Conservation (phyloP, 1,284 basidiomycete genomes). For the Salmacisia buchloeana region DNA sequence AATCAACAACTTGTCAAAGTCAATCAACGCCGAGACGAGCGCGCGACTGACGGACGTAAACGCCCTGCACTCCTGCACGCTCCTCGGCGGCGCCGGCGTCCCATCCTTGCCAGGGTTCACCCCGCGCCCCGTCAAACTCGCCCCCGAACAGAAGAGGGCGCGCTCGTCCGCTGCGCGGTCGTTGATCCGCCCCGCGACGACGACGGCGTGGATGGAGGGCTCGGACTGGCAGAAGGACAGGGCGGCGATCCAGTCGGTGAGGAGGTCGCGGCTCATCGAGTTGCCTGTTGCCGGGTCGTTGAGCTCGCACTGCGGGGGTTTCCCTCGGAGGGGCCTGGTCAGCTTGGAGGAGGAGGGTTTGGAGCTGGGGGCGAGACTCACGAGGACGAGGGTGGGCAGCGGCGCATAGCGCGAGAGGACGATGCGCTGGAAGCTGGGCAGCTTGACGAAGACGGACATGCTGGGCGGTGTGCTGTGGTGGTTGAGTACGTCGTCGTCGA, state of each 20-base stretch:
- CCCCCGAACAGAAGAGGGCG: constrained; percentile 7
- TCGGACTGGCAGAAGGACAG: neutral
- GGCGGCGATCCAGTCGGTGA: neutral
- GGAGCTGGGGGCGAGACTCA: too few relatives aligned
- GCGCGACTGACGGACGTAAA: constrained; percentile 2
- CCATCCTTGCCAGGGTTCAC: neutral
- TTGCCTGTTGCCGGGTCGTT: constrained; percentile 8
- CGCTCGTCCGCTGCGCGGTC: neutral
- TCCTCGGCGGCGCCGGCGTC: neutral
- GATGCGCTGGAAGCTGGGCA: constrained; percentile 1
- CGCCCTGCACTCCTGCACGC: constrained; percentile 8
- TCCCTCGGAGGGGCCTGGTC: too few relatives aligned
- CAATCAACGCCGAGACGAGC: constrained; percentile 18
- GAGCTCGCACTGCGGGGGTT: neutral
- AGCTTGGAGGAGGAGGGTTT: too few relatives aligned
- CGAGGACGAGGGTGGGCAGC: constrained; percentile 1
- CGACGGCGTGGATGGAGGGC: constrained; percentile 4
- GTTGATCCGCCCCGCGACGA: neutral
- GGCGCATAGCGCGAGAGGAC: constrained; percentile 1
- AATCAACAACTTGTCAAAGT: constrained; percentile 23
- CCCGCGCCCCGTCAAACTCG: neutral
- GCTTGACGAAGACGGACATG: neutral
- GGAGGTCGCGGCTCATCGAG: neutral
- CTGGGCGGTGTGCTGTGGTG: neutral
- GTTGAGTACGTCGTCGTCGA: too few relatives aligned